Percentiles rank a stretch among this genome's conserved stretches.
phyloP scores from a whole-genome alignment of 257 asterid species.

The Voacanga thouarsii region DNA sequence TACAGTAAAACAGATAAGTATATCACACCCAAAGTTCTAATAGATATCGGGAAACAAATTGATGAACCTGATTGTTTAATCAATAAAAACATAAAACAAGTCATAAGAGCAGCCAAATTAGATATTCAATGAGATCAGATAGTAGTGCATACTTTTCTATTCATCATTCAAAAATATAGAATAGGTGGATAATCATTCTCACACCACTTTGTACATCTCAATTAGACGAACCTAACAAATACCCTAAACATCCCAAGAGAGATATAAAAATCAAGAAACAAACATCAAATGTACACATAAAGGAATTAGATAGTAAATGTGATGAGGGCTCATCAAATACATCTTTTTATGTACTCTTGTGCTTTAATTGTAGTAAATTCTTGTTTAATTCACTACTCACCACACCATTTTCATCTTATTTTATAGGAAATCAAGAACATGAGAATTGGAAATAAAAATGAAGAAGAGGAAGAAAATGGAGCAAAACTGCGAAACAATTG shows the following conservation, averaged over 20 bases:
- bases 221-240: background rate
- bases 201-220: slow-evolving; percentile 31
- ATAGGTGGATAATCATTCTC: slow-evolving; percentile 48
- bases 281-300: background rate
- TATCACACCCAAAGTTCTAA: too few species aligned
- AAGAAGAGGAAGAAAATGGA: too few species aligned
- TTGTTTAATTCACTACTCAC: too few species aligned
- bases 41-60: too few species aligned
- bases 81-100: background rate
- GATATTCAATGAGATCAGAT: slow-evolving; percentile 58
- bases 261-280: background rate
- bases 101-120: background rate
- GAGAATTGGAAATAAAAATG: too few species aligned
- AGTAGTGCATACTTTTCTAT: slow-evolving; percentile 66
- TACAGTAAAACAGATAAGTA: too few species aligned
- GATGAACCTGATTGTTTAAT: background rate
- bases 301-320: slow-evolving; percentile 32
- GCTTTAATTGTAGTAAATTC: too few species aligned
- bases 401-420: too few species aligned
- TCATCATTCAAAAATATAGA: slow-evolving; percentile 64
- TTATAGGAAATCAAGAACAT: too few species aligned
- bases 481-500: too few species aligned
- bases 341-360: too few species aligned
- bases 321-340: too few species aligned
- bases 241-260: background rate